These are phyloP conservation scores for Geranium rotundifolium DNA, from an alignment of 345 rosid species.

Conservation along the genomic window DNA sequence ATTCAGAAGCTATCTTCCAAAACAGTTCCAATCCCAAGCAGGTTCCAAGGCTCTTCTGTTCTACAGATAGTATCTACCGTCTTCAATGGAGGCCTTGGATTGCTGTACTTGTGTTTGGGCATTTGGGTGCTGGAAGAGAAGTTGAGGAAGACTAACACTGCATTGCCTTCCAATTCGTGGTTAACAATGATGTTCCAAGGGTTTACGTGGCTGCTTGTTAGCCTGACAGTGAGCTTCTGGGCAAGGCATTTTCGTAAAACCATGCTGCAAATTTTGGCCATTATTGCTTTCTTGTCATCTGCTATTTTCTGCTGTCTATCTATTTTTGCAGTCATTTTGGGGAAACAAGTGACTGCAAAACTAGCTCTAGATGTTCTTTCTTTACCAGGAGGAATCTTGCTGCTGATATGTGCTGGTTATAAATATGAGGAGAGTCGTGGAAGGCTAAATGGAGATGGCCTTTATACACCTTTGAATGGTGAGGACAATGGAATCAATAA, in stretches of 20 bases:
- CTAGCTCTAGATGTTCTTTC: slow-evolving; percentile 38
- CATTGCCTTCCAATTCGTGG: slow-evolving; percentile 45
- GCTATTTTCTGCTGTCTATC: slow-evolving; percentile 34
- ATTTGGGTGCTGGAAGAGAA: slow-evolving; percentile 50
- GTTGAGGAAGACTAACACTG: slow-evolving; percentile 21
- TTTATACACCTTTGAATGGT: slow-evolving; percentile 43
- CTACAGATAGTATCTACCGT: slow-evolving; percentile 39
- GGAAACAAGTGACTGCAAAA: slow-evolving; percentile 13
- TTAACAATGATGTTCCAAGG: slow-evolving; percentile 44
- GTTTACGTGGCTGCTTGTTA: slow-evolving; percentile 48
- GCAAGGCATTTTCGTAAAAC: slow-evolving; percentile 22
- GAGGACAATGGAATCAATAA: slow-evolving; percentile 21
- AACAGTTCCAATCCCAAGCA: slow-evolving; percentile 8
- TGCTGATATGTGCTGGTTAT: slow-evolving; percentile 39
- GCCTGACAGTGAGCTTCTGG: slow-evolving; percentile 35
- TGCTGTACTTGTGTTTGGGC: slow-evolving; percentile 41
- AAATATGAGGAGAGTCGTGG: slow-evolving; percentile 16
- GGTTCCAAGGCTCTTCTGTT: slow-evolving; percentile 19
- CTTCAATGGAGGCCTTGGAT: slow-evolving; percentile 51
- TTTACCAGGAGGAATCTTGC: slow-evolving; percentile 49
- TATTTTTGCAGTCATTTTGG: slow-evolving; percentile 22
- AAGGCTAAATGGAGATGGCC: slow-evolving; percentile 17
- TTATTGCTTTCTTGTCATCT: slow-evolving; percentile 43
- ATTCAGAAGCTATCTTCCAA: slow-evolving; percentile 32
- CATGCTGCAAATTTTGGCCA: slow-evolving; percentile 32